Base-by-base conservation (phyloP, 208 protist genomes). In the Trypanosoma congolense region DNA sequence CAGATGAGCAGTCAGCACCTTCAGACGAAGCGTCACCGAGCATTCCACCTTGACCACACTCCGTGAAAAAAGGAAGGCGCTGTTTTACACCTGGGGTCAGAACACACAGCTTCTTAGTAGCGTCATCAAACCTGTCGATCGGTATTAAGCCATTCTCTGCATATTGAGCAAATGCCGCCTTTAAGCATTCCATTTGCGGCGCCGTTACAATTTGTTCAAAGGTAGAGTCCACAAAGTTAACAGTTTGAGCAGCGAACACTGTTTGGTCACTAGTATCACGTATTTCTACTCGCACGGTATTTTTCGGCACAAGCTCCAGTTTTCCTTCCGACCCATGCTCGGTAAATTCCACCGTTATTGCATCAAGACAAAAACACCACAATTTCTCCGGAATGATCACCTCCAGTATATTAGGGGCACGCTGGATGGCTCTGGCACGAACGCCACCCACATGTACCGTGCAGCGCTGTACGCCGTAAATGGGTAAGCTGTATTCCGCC, bases 391-490 rank as follows among this genome's bases (percentile, higher is more conserved):
- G 68, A 22, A 81, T 41, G 3, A 68, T n/a, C 1, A 74, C 74
- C 48, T 81, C 70, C 21, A 70, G 65, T 22, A 54, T 50, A 50
- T 74, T 81, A 12, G 53, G 63, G 10, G 54, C 74, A 8, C 57
- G 65, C 33, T 66, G 53, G 49, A 66, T 36, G 28, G 53, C 56
- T 3, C 24, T 50, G 12, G 48, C 61, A 10, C 16, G 44, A 45
- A 65, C 29, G n/a, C 77, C 46, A 55, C 77, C 55, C 5, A 77
- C 41, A 33, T 64, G 77, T 21, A 74, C 73, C 2, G 19, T 52
- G 38, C 56, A 79, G 25, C 44, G 60, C 44, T 38, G 61, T 38
- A 65, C 50, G 6, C 66, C 70, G 33, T 77, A 77, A 18, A 73
- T 58, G 19, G 58, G 56, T 10, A 63, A 47, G 36, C 67, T 40